phyloP scores from a whole-genome alignment of 75 land plant species.

The Larix kaempferi region DNA sequence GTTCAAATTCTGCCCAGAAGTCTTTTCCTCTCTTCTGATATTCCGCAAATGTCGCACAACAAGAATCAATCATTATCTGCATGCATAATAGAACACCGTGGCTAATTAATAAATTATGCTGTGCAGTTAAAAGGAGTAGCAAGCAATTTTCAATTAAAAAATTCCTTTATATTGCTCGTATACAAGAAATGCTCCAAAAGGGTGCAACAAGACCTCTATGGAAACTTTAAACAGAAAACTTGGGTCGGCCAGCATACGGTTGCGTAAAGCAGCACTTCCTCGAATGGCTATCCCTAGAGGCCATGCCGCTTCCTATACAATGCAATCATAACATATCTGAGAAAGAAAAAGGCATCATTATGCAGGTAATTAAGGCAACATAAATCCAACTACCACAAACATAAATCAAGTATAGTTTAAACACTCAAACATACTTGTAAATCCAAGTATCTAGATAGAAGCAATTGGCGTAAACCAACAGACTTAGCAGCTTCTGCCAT shows the following conservation, averaged over 20 bases:
- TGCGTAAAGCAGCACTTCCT: slow-evolving; percentile 59
- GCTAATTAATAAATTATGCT: no score
- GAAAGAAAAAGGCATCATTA: neutral
- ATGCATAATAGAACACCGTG: neutral
- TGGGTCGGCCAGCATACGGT: slow-evolving; percentile 95
- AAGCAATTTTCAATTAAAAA: no score
- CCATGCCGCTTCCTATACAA: slow-evolving; percentile 43
- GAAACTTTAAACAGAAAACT: slow-evolving; percentile 87
- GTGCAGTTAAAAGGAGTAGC: no score
- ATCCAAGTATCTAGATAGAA: slow-evolving; percentile 72
- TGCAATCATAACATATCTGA: neutral
- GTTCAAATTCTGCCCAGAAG: slow-evolving; percentile 97
- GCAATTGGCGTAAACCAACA: slow-evolving; percentile 59
- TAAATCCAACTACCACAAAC: neutral
- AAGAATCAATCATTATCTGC: slow-evolving; percentile 92
- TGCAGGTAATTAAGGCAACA: neutral
- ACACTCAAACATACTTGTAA: slow-evolving; percentile 56
- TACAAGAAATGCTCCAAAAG: neutral
- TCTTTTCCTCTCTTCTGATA: slow-evolving; percentile 96
- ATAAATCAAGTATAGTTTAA: neutral
- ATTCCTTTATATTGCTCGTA: neutral
- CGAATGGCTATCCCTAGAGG: slow-evolving; percentile 60
- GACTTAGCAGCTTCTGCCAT: slow-evolving; percentile 82
- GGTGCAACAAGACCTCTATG: slow-evolving; percentile 61
- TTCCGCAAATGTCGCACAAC: slow-evolving; percentile 99